Conservation (phyloP, 2,329 filamentous ascomycete species). For the Penicillium frequentans region DNA sequence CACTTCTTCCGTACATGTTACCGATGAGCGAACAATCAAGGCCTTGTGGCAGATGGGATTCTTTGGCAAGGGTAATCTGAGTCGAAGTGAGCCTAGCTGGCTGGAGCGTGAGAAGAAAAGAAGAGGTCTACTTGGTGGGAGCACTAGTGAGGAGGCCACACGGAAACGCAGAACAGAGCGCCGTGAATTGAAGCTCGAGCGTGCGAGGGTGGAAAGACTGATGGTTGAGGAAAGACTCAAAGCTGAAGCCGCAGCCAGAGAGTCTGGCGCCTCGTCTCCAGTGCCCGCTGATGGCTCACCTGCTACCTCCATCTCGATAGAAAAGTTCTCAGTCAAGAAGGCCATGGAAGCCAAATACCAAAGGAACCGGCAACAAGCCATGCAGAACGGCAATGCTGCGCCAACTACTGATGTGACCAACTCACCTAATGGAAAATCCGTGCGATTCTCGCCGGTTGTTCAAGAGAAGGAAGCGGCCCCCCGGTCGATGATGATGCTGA, state of each 20-base stretch:
- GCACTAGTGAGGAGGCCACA: conserved; percentile 82
- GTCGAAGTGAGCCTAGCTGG: conserved; percentile 94
- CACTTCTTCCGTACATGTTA: conserved; percentile 81
- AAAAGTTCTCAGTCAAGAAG: conserved; percentile 37
- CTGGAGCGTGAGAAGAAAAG: conserved; percentile 76
- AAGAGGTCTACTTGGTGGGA: conserved; percentile 61
- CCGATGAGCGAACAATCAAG: conserved; percentile 70
- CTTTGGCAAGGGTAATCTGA: conserved; percentile 90
- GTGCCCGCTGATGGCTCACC: conserved; percentile 17
- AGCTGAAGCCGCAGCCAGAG: conserved; percentile 48
- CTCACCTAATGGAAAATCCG: conserved; percentile 54
- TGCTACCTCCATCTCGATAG: conserved; percentile 14
- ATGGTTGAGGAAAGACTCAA: conserved; percentile 71
- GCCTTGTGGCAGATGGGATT: conserved; percentile 96
- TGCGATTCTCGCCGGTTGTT: conserved; percentile 68
- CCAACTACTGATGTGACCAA: conserved; percentile 10
- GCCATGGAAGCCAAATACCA: conserved; percentile 32
- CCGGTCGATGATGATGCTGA: conserved; percentile 24
- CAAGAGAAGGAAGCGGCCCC: conserved; percentile 61
- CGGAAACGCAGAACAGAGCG: conserved; percentile 75
- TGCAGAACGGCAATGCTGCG: conserved; percentile 10
- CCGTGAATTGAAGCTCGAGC: conserved; percentile 81
- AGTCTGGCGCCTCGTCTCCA: conserved; percentile 20
- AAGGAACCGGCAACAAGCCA: conserved; percentile 21
- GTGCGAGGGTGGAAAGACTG: conserved; percentile 83